Percentiles rank a stretch among this genome's conserved stretches.
These are phyloP conservation scores for Mortierella antarctica DNA, from an alignment of 192 early-diverging fungal species.

Conservation along the genomic window DNA sequence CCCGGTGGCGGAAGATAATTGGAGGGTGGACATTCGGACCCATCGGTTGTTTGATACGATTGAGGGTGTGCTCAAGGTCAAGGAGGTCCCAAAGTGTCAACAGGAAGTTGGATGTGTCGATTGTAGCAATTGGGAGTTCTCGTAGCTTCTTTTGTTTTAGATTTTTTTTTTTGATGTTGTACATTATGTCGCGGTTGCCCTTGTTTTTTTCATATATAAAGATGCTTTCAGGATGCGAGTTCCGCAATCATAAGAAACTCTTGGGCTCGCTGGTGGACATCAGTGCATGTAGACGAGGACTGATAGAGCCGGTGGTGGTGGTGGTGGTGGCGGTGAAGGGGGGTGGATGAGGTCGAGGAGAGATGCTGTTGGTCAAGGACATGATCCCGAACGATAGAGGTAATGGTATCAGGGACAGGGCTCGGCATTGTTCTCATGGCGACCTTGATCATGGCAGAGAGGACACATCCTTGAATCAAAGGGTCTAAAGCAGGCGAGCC, in stretches of 20 bases:
- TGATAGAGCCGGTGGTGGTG: not conserved
- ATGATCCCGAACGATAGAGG: slow-evolving; percentile 12
- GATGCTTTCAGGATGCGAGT: slow-evolving; percentile 7
- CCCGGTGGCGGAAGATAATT: slow-evolving; percentile 69
- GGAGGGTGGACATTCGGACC: slow-evolving; percentile 76
- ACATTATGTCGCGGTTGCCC: not conserved
- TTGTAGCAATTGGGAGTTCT: slow-evolving; percentile 82
- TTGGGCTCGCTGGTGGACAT: slow-evolving; percentile 37
- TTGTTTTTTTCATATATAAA: not conserved
- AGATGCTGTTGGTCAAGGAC: not conserved
- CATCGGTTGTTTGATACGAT: slow-evolving; percentile 88
- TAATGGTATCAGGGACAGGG: slow-evolving; percentile 12
- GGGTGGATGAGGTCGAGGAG: not conserved
- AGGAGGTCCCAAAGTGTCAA: slow-evolving; percentile 44
- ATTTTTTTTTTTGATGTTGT: slow-evolving; percentile 7
- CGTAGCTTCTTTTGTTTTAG: slow-evolving; percentile 26
- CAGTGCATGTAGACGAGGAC: not conserved
- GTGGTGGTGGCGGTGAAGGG: not conserved
- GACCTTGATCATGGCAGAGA: slow-evolving; percentile 33
- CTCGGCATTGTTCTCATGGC: slow-evolving; percentile 9
- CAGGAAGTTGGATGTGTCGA: slow-evolving; percentile 72
- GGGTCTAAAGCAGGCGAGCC: not conserved
- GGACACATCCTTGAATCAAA: slow-evolving; percentile 13
- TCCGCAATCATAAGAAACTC: slow-evolving; percentile 44
- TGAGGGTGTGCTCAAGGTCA: slow-evolving; percentile 62